A percentile compares a stretch with the other conserved stretches of the same genome.
phyloP scores from a whole-genome alignment of 495 filamentous ascomycete genomes.

The Aspergillus baeticus region DNA sequence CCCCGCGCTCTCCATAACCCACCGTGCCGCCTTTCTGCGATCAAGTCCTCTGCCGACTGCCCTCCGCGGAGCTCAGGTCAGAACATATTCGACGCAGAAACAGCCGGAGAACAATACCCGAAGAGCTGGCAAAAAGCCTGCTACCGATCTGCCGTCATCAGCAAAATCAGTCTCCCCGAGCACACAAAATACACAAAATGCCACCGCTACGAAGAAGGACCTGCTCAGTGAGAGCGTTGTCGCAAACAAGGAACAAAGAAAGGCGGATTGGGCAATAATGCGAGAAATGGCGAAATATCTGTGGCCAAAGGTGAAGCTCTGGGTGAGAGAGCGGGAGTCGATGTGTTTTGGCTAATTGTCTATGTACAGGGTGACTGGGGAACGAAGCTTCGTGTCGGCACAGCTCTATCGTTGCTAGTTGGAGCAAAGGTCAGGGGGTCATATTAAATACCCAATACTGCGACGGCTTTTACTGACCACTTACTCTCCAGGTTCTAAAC shows the following conservation, averaged over 20 bases:
- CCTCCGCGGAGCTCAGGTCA: slow-evolving; percentile 26
- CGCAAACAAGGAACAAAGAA: slow-evolving; percentile 81
- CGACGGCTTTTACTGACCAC: slow-evolving; percentile 16
- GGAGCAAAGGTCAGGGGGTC: slow-evolving; percentile 68
- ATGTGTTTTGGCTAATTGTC: slow-evolving; percentile 15
- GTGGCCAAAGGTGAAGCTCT: slow-evolving; percentile 77
- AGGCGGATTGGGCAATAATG: slow-evolving; percentile 98
- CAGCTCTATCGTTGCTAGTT: slow-evolving; percentile 76
- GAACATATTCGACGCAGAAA: slow-evolving; percentile 30
- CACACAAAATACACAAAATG: slow-evolving; percentile 24
- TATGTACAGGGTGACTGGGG: slow-evolving; percentile 62
- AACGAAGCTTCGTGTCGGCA: slow-evolving; percentile 78
- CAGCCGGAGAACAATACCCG: slow-evolving; percentile 16
- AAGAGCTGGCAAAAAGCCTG: slow-evolving; percentile 14
- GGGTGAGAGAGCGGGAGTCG: not conserved
- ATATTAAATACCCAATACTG: not conserved
- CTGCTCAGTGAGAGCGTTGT: slow-evolving; percentile 55
- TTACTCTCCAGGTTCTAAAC: slow-evolving; percentile 66
- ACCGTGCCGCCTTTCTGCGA: slow-evolving; percentile 29
- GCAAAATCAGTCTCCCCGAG: slow-evolving; percentile 20
- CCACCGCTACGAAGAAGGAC: slow-evolving; percentile 42
- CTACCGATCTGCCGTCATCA: slow-evolving; percentile 7
- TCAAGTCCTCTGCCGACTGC: slow-evolving; percentile 25
- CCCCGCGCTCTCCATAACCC: slow-evolving; percentile 31
- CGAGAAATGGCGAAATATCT: slow-evolving; percentile 95